phyloP scores from a whole-genome alignment of 73 alveolate species.

The Stentor coeruleus region DNA sequence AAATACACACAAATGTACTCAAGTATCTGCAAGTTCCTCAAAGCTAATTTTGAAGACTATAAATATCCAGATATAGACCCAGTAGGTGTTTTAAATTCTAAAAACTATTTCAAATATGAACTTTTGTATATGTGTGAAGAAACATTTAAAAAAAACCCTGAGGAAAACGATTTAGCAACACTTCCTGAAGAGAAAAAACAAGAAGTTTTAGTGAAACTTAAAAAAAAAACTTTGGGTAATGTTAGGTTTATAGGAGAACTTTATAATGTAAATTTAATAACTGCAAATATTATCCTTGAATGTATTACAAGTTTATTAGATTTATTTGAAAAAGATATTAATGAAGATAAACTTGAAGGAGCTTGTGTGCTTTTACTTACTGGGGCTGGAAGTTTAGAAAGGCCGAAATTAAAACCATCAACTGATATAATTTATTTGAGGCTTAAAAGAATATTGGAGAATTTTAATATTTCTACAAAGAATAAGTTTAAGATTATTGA shows the following conservation, averaged over 20 bases:
- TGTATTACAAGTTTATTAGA: not conserved
- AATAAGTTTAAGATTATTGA: not conserved
- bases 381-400: conserved; percentile 1
- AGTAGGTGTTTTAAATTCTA: not conserved
- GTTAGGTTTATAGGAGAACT: conserved; percentile 27
- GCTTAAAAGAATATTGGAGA: not conserved
- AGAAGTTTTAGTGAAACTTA: not conserved
- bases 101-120: not conserved
- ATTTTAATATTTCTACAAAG: not conserved
- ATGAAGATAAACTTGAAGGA: conserved; percentile 11
- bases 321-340: not conserved
- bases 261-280: not conserved
- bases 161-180: not conserved
- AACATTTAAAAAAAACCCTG: not conserved
- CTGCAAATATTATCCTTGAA: not conserved
- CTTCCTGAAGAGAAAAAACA: not conserved
- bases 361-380: conserved; percentile 7
- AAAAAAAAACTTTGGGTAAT: conserved; percentile 13
- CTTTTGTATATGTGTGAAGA: conserved; percentile 12
- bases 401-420: not conserved
- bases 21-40: not conserved
- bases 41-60: not conserved
- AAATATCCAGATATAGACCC: not conserved
- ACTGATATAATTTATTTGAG: not conserved
- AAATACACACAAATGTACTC: conserved; percentile 29